These are phyloP conservation scores for Begonia peltatifolia DNA, from an alignment of 306 rosid species.

Conservation along the genomic window DNA sequence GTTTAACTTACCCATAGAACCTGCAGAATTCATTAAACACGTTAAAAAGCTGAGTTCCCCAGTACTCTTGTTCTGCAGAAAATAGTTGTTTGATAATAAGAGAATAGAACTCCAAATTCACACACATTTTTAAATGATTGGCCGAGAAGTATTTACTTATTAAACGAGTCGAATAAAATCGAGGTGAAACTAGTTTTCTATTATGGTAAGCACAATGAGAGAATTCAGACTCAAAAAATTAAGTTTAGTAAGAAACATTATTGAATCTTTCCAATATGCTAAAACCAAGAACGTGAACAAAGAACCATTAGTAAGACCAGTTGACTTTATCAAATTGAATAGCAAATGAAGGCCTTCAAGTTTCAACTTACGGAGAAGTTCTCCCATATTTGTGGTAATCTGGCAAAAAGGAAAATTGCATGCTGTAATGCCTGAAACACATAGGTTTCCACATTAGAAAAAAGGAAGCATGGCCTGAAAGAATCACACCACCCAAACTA, in stretches of 20 bases:
- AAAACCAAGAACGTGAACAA: background rate
- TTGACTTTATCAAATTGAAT: background rate
- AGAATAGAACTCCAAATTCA: too few species aligned
- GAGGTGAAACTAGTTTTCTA: background rate
- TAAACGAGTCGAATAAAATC: background rate
- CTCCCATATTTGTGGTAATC: slow-evolving; percentile 92
- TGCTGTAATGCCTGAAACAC: slow-evolving; percentile 75
- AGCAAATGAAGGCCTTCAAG: background rate
- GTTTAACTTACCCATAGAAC: slow-evolving; percentile 64
- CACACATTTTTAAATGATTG: background rate
- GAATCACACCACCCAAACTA: too few species aligned
- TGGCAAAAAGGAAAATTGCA: slow-evolving; percentile 78
- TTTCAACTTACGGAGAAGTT: slow-evolving; percentile 77
- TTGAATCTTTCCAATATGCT: background rate
- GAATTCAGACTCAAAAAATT: background rate
- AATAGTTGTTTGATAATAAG: slow-evolving; percentile 11
- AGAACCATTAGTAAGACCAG: background rate
- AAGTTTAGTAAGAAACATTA: background rate
- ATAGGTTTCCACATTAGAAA: background rate
- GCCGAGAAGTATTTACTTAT: slow-evolving; percentile 5
- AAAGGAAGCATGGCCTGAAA: too few species aligned
- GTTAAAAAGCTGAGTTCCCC: slow-evolving; percentile 98
- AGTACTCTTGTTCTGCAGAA: slow-evolving; percentile 75
- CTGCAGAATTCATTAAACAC: slow-evolving; percentile 77
- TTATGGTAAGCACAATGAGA: background rate